These are phyloP conservation scores for Elsinoe australis DNA, from an alignment of 2,329 filamentous ascomycete genomes.

Conservation along the genomic window DNA sequence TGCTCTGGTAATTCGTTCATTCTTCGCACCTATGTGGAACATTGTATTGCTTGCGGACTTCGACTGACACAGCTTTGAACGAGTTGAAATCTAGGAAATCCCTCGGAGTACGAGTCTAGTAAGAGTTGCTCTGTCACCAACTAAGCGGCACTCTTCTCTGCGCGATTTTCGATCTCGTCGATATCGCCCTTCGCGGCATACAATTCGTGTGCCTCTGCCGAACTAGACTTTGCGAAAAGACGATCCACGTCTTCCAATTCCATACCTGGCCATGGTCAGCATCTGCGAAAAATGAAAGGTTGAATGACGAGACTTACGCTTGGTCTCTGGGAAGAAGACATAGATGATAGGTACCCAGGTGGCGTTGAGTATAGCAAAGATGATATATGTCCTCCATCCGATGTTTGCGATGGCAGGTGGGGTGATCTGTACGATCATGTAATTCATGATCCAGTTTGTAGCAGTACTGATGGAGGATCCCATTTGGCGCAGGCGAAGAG, in stretches of 20 bases:
- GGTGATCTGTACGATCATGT: constrained; percentile 46
- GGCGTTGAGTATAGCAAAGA: constrained; percentile 41
- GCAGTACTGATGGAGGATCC: constrained; percentile 29
- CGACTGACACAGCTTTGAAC: too few species aligned
- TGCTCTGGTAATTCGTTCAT: too few species aligned
- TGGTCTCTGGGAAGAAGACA: constrained; percentile 18
- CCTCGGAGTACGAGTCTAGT: too few species aligned
- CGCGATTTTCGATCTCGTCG: constrained; percentile 12
- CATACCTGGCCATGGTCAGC: too few species aligned
- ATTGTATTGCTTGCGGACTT: too few species aligned
- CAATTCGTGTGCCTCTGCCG: constrained; percentile 11
- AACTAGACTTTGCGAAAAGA: constrained; percentile 17
- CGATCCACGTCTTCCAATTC: constrained; percentile 19
- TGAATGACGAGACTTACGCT: too few species aligned
- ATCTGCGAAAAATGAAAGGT: too few species aligned
- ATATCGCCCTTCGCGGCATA: constrained; percentile 16
- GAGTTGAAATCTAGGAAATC: too few species aligned
- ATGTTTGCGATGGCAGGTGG: constrained; percentile 53
- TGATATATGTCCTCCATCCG: constrained; percentile 49
- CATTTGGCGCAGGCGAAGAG: constrained; percentile 38
- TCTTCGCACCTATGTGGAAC: too few species aligned
- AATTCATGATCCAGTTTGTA: constrained; percentile 28
- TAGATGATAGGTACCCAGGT: constrained; percentile 33
- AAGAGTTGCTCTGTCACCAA: too few species aligned
- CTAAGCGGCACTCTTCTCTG: constrained; percentile 1